Percentiles rank a stretch among this genome's conserved stretches.
phyloP scores from a whole-genome alignment of 768 basidiomycete species.

The Psilocybe azurescens region DNA sequence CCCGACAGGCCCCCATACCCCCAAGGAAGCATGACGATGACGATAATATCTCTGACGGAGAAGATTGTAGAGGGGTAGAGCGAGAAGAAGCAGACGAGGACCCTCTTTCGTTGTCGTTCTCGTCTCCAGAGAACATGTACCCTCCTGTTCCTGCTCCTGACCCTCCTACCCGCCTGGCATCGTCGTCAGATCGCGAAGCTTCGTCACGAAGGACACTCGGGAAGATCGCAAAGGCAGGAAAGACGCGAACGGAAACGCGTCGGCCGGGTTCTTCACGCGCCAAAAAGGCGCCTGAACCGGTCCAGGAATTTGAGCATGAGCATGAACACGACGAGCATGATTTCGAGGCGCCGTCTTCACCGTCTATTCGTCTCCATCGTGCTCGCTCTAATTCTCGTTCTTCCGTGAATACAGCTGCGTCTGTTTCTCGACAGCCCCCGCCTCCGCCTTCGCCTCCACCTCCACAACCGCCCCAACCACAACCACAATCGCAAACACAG shows the following conservation, averaged over 20 bases:
- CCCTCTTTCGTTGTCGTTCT: constrained; percentile 37
- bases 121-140: constrained; percentile 17
- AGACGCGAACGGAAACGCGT: background rate
- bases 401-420: background rate
- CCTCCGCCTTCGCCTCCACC: background rate
- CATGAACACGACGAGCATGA: background rate
- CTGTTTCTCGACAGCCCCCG: background rate
- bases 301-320: background rate
- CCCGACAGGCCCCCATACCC: background rate
- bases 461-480: background rate
- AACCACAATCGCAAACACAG: background rate
- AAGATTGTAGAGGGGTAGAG: background rate
- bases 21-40: constrained; percentile 13
- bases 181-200: background rate
- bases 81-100: constrained; percentile 28
- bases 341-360: background rate
- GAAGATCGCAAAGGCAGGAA: background rate
- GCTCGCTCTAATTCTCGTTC: background rate
- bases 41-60: constrained; percentile 26
- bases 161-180: background rate
- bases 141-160: background rate
- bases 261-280: background rate
- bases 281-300: background rate
- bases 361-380: background rate
- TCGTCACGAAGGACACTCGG: background rate